Conservation (phyloP, 208 protist species). For the Zelonia costaricensis region DNA sequence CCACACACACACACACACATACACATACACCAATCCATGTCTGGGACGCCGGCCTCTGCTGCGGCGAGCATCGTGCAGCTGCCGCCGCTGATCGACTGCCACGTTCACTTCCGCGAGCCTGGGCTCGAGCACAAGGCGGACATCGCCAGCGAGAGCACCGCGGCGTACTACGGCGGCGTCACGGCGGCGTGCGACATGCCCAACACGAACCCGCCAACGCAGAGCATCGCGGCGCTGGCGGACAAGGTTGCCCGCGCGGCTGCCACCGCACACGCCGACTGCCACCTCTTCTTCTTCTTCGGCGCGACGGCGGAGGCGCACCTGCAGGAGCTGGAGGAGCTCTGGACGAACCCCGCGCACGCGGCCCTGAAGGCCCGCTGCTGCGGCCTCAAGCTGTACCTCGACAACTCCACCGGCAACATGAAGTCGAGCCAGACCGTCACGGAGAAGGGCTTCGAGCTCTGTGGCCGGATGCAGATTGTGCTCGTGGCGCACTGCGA, state of each 20-base stretch:
- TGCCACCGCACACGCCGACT: conserved; percentile 20
- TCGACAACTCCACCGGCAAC: conserved; percentile 89
- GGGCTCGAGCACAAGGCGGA: conserved; percentile 94
- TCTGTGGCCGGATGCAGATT: conserved; percentile 73
- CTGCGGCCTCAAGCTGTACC: conserved; percentile 86
- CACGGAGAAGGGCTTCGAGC: conserved; percentile 62
- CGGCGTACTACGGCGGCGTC: conserved; percentile 92
- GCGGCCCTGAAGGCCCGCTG: conserved; percentile 55
- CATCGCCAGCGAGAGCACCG: conserved; percentile 85
- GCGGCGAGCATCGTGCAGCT: conserved; percentile 38
- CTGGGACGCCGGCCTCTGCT: conserved; percentile 2
- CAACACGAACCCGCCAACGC: conserved; percentile 85
- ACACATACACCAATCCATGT: conserved; percentile 1
- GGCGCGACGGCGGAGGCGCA: conserved; percentile 71
- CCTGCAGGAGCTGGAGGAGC: conserved; percentile 62
- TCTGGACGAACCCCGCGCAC: conserved; percentile 66
- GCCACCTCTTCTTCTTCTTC: conserved; percentile 81
- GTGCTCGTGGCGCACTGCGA: conserved; percentile 90
- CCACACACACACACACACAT: background rate
- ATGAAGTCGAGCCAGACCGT: conserved; percentile 68
- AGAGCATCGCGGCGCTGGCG: conserved; percentile 60
- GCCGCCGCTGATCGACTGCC: conserved; percentile 92
- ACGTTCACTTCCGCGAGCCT: conserved; percentile 94
- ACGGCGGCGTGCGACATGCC: conserved; percentile 86
- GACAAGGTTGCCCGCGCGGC: conserved; percentile 70